These are phyloP conservation scores for Lindgomyces ingoldianus DNA, from an alignment of 495 filamentous ascomycete species.

Conservation along the genomic window DNA sequence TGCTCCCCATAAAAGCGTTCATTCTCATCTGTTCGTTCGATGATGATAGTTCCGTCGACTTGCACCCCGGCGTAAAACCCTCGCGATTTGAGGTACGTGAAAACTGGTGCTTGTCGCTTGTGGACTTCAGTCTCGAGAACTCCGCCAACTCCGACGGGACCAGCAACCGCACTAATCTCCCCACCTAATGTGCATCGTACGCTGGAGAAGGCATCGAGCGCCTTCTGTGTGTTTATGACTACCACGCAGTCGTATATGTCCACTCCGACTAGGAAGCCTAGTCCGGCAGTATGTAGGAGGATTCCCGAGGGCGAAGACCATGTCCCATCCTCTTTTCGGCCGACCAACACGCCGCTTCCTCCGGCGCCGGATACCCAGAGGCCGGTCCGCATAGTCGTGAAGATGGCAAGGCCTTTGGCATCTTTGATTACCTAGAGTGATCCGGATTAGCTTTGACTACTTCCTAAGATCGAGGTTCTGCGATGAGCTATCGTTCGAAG, in stretches of 20 bases:
- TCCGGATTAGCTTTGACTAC: too few species aligned
- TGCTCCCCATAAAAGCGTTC: constrained; percentile 78
- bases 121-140: constrained; percentile 73
- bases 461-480: too few species aligned
- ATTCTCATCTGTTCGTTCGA: constrained; percentile 86
- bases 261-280: constrained; percentile 86
- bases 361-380: constrained; percentile 89
- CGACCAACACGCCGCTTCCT: constrained; percentile 79
- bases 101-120: constrained; percentile 71
- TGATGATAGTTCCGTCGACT: constrained; percentile 79
- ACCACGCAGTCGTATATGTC: constrained; percentile 94
- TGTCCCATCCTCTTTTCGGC: constrained; percentile 73
- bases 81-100: constrained; percentile 85
- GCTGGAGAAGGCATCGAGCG: constrained; percentile 76
- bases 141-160: constrained; percentile 75
- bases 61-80: constrained; percentile 82
- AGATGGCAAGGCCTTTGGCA: constrained; percentile 85
- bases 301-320: constrained; percentile 91
- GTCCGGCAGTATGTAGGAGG: constrained; percentile 78
- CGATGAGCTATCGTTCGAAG: too few species aligned
- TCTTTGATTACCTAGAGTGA: constrained; percentile 66
- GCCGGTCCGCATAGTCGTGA: constrained; percentile 90
- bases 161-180: constrained; percentile 74
- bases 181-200: constrained; percentile 75
- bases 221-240: constrained; percentile 80